Base-by-base conservation (phyloP, 305 asterid species). In the Plantago coronopus region DNA sequence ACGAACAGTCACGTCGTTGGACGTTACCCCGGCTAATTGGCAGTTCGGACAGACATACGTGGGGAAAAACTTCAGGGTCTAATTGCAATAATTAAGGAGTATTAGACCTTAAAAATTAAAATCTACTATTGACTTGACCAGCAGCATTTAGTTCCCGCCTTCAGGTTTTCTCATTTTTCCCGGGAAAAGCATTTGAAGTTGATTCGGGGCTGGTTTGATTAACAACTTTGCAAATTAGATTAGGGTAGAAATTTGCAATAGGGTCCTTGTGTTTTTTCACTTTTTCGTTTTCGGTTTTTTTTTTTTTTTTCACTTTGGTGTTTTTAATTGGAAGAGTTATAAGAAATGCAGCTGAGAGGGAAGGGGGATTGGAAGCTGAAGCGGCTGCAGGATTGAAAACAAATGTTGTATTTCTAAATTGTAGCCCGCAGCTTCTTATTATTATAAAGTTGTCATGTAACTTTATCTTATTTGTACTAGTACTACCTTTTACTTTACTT, bases 381-480 rank as follows among this genome's bases (percentile, higher is more conserved):
- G 94, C 48, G 94, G 87, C 78, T 78, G 83, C 85, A 79, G 69
- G 45, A 54, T 34, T 34, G 9, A 34, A 34, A 34, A 9, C 40
- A 48, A 68, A 50, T 29, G 62, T 57, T 5, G 64, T n/a, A n/a
- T n/a, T n/a, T n/a, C 66, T 42, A 46, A 54, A 72, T 62, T 75
- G 89, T 77, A 68, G 82, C 86, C 89, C 83, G 82, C 95, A 73
- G 79, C 82, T 79, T 78, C 69, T 49, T 48, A 37, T 59, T 47
- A 15, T 42, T 17, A 17, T 57, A 34, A 7, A 6, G 12, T 34
- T 12, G 25, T 46, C 45, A 18, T 51, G 38, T 34, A 34, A 34
- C 40, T 34, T 34, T 34, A 34, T 34, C 40, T 6, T 34, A 5
- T n/a, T n/a, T n/a, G 9, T 34, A 34, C 13, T 34, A 34, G 38